Evolutionary conservation across 2,329 filamentous ascomycete genomes (phyloP), one percentile per base, ranked within the genome.

Genomic region (Claviceps quebecensis): DNA sequence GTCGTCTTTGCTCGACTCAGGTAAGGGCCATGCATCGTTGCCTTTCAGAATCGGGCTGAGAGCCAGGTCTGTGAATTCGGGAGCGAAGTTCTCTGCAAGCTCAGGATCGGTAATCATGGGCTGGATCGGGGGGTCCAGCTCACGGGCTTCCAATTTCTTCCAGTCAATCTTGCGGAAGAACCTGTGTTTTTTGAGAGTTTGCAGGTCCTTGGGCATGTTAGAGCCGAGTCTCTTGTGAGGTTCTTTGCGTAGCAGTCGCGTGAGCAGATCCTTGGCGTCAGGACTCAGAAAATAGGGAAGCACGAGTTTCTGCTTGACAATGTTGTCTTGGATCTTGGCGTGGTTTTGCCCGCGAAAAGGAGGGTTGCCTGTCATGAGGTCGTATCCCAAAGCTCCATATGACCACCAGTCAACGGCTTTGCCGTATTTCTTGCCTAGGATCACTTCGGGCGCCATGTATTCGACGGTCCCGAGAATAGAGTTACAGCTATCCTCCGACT

Each of bases 351-450:
- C 93, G 26, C 81, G 81, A 71, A 97, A 98, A 0, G 94, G 93
- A 8, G 91, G 89, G 51, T 83, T 83, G 50, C 94, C 93, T 9
- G 91, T 97, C 65, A 98, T 83, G 38, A 98, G 74, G 65, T 98
- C 93, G 66, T 84, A 95, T 37, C 87, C 89, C 45, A 98, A 77
- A 2, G 91, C 90, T 38, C 94, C 93, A 46, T 98, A 83, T 4
- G 90, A 95, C 93, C 93, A 98, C 91, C 91, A 98, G 70, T 98
- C 93, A 17, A 96, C 94, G 1, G 89, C 84, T 67, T 90, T 91
- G 62, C 91, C 90, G 66, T 98, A 98, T 57, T 87, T 83, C 57
- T 86, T 83, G 55, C 89, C 90, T 55, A 83, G 78, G 54, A 98
- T 81, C 49, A 98, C 86, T 69, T 98, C 93, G 1, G 93, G 93